Evolutionary conservation across 768 basidiomycete species (phyloP).

Genomic region (Leccinum longicurvipes): DNA sequence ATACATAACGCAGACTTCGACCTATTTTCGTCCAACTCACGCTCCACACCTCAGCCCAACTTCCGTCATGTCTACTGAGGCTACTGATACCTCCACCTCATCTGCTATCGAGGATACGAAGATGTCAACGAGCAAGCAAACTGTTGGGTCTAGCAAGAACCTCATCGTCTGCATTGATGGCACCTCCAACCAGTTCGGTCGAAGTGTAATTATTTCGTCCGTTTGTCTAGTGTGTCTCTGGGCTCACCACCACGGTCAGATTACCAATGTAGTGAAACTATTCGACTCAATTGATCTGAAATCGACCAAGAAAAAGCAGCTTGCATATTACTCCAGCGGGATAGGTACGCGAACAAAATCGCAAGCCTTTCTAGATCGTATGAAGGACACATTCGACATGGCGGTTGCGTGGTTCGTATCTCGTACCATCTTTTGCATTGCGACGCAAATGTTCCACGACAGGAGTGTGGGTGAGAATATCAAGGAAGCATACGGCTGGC

Average conservation of each 20-base stretch:
- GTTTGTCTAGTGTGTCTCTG: background rate
- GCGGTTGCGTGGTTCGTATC: background rate
- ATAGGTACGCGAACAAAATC: background rate
- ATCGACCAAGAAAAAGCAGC: background rate
- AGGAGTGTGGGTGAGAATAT: background rate
- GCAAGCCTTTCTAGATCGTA: background rate
- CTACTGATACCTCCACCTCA: background rate
- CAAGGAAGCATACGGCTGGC: background rate
- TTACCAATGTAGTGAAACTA: background rate
- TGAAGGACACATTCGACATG: background rate
- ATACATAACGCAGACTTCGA: background rate
- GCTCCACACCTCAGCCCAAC: background rate
- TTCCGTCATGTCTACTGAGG: background rate
- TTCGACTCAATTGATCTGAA: background rate
- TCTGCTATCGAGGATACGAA: background rate
- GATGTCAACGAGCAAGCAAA: background rate
- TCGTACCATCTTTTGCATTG: background rate
- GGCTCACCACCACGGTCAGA: background rate
- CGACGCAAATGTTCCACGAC: background rate
- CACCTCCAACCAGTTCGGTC: background rate
- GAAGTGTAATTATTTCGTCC: background rate
- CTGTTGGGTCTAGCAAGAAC: background rate
- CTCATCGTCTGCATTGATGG: background rate
- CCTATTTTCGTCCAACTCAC: background rate
- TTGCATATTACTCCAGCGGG: background rate